Conservation (phyloP, 768 basidiomycete species). For the Serendipita vermifera region DNA sequence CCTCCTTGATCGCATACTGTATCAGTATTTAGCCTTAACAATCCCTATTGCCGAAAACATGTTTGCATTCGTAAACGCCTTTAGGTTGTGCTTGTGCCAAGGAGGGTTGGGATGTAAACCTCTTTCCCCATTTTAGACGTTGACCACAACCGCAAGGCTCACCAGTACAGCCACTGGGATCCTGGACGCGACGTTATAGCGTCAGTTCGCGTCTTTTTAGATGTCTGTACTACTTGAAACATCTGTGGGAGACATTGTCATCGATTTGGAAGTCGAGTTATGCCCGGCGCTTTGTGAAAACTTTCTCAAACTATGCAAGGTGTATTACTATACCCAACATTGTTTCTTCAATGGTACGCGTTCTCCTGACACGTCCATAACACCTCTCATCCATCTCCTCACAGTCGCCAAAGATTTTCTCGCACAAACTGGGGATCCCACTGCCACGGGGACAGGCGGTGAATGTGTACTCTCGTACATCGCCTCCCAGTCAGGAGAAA, state of each 20-base stretch:
- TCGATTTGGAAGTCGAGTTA: conserved; percentile 82
- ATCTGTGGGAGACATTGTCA: conserved; percentile 90
- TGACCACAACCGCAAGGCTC: too few relatives aligned
- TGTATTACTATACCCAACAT: conserved; percentile 93
- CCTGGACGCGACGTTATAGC: background rate
- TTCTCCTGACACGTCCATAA: background rate
- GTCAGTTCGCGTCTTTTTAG: background rate
- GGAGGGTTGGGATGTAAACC: too few relatives aligned
- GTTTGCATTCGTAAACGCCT: too few relatives aligned
- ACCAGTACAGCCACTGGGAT: too few relatives aligned
- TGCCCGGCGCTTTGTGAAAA: conserved; percentile 91
- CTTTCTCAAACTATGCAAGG: conserved; percentile 94
- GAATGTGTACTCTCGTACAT: conserved; percentile 77
- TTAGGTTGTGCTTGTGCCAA: too few relatives aligned
- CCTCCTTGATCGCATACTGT: too few relatives aligned
- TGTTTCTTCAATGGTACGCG: conserved; percentile 93
- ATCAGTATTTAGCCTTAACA: too few relatives aligned
- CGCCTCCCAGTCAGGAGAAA: conserved; percentile 31
- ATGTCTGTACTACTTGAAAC: conserved; percentile 99
- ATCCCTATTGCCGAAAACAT: too few relatives aligned
- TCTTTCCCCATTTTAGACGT: too few relatives aligned
- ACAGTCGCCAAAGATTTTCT: conserved; percentile 94
- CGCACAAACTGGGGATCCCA: conserved; percentile 92
- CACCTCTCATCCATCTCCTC: conserved; percentile 7
- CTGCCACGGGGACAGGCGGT: conserved; percentile 87